Evolutionary conservation across 2,329 filamentous ascomycete genomes (phyloP).

Genomic region (Paecilomyces sp.): DNA sequence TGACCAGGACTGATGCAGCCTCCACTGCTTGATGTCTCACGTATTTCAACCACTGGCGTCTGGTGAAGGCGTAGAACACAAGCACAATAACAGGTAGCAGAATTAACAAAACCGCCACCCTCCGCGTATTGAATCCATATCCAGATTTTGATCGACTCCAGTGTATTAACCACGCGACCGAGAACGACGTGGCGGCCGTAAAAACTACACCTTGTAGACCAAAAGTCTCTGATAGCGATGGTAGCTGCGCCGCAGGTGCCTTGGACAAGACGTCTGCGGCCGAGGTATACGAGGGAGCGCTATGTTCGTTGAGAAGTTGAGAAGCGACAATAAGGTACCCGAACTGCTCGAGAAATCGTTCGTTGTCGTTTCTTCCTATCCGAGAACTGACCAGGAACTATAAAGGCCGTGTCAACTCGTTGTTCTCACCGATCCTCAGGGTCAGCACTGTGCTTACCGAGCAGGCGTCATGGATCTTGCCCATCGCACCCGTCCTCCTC

Average conservation of each 20-base stretch:
- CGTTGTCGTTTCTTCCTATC: constrained; percentile 70
- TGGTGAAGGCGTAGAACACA: constrained; percentile 63
- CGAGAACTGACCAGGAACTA: constrained; percentile 28
- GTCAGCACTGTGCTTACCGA: constrained; percentile 31
- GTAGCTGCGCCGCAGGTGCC: constrained; percentile 20
- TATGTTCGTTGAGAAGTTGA: constrained; percentile 67
- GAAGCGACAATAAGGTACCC: constrained; percentile 90
- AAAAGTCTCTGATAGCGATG: constrained; percentile 38
- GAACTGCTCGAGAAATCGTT: constrained; percentile 84
- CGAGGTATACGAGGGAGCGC: constrained; percentile 33
- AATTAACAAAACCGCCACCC: constrained; percentile 28
- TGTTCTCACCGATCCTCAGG: too few relatives aligned
- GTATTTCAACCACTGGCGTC: constrained; percentile 74
- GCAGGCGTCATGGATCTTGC: constrained; percentile 40
- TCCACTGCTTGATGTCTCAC: constrained; percentile 67
- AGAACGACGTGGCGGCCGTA: constrained; percentile 57
- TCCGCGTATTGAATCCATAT: constrained; percentile 33
- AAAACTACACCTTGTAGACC: constrained; percentile 60
- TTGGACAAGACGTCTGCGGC: constrained; percentile 26
- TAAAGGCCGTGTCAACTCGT: neutral
- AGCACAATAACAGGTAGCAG: constrained; percentile 48
- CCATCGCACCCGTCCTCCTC: constrained; percentile 23
- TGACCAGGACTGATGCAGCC: constrained; percentile 61
- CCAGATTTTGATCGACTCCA: constrained; percentile 58
- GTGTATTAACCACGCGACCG: constrained; percentile 60